Evolutionary conservation across 2,329 filamentous ascomycete species (phyloP), one percentile per base, ranked within the genome.

Genomic region (Xylaria sp.): DNA sequence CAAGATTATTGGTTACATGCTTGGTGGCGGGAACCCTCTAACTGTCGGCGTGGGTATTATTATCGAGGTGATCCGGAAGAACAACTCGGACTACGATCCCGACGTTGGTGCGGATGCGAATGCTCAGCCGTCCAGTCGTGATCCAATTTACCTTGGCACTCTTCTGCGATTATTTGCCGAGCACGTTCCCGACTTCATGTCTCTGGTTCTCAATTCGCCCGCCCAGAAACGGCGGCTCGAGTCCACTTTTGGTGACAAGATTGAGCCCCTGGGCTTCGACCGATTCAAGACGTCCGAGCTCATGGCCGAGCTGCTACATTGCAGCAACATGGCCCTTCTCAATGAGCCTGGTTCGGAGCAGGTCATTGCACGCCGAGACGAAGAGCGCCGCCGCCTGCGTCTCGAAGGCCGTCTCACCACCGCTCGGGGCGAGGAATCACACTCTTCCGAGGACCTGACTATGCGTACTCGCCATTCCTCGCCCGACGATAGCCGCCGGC

Each of bases 271-370:
- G 10, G 96, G 96, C 2, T 99, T 99, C 77, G 96, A 99, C 80
- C 88, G 96, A 23, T 99, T 99, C 85, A 99, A 99, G 84, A 98
- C 96, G 0, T 99, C 96, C 80, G 96, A 99, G 81, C 85, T 99
- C 68, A 98, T 99, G 96, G 96, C 96, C 0, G 96, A 99, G 80
- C 85, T 99, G 53, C 83, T 99, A 46, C 96, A 99, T 80, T 99
- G 96, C 81, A 98, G 95, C 79, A 99, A 99, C 79, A 99, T 99
- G 96, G 94, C 93, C 6, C 84, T 99, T 42, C 83, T 99, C 72
- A 99, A 99, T 77, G 94, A 98, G 78, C 85, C 89, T 10, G 96
- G 95, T 38, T 94, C 94, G 11, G 94, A 99, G 78, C 90, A 93
- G 72, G 89, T 97, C 72, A 93, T 98, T 68, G 89, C 87, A 69